phyloP scores from a whole-genome alignment of 495 filamentous ascomycete genomes.

The Astrothelium macrocarpum region DNA sequence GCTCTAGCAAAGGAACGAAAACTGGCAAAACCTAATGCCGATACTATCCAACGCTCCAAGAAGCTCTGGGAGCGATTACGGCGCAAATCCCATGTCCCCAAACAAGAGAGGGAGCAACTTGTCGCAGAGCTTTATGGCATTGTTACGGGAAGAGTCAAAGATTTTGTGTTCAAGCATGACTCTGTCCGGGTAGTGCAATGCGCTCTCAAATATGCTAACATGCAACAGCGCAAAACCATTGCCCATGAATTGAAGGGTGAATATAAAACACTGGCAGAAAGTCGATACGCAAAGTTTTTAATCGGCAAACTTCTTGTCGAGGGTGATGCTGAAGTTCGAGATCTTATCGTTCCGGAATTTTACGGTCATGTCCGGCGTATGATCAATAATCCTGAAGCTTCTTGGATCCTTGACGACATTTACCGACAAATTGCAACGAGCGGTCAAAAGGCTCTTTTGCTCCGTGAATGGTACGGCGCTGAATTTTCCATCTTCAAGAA shows the following conservation, averaged over 20 bases:
- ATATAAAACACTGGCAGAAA: constrained; percentile 77
- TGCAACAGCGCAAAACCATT: constrained; percentile 74
- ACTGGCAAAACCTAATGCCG: constrained; percentile 82
- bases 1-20: constrained; percentile 80
- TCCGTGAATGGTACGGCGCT: constrained; percentile 93
- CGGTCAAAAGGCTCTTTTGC: constrained; percentile 69
- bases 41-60: constrained; percentile 80
- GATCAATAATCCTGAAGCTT: constrained; percentile 90
- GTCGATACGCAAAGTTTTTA: constrained; percentile 92
- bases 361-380: constrained; percentile 83
- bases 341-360: constrained; percentile 86
- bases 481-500: constrained; percentile 72
- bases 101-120: constrained; percentile 74
- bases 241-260: constrained; percentile 77
- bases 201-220: constrained; percentile 87
- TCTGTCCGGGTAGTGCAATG: constrained; percentile 91
- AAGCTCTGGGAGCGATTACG: constrained; percentile 93
- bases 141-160: constrained; percentile 79
- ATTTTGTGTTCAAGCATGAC: constrained; percentile 98
- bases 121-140: constrained; percentile 84
- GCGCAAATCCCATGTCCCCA: constrained; percentile 79
- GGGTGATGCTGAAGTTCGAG: constrained; percentile 71
- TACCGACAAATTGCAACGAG: constrained; percentile 77
- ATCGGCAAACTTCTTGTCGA: constrained; percentile 90
- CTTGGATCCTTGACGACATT: constrained; percentile 94